A percentile compares a stretch with the other conserved stretches of the same genome.
These are phyloP conservation scores for Taxawa tesnikishii DNA, from an alignment of 2,329 filamentous ascomycete genomes.

Conservation along the genomic window DNA sequence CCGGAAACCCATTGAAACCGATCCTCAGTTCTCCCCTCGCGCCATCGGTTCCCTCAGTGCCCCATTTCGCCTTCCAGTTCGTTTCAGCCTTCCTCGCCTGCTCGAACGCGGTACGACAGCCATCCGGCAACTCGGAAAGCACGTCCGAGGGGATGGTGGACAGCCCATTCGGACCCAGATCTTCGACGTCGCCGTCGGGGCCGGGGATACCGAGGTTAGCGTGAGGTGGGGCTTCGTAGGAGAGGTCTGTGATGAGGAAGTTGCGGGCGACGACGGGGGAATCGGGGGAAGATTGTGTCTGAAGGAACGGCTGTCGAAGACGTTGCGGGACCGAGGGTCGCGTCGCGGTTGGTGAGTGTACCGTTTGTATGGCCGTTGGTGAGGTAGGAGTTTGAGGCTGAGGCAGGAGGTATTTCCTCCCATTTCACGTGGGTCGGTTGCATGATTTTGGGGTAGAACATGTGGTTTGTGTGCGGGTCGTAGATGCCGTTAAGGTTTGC, in stretches of 20 bases:
- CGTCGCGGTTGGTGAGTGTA: constrained; percentile 11
- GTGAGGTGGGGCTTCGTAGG: constrained; percentile 45
- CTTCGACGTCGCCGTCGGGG: constrained; percentile 38
- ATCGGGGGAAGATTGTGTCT: constrained; percentile 9
- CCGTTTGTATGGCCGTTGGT: constrained; percentile 17
- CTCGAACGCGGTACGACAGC: constrained; percentile 63
- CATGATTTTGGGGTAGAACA: constrained; percentile 79
- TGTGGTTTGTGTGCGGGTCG: constrained; percentile 83
- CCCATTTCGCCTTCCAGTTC: constrained; percentile 66
- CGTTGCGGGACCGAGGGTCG: constrained; percentile 8
- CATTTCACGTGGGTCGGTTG: constrained; percentile 81
- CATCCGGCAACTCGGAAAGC: constrained; percentile 50
- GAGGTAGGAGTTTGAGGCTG: neutral
- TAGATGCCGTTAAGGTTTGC: constrained; percentile 67
- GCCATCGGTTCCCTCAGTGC: constrained; percentile 50
- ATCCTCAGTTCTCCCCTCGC: constrained; percentile 32
- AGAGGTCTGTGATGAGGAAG: constrained; percentile 50
- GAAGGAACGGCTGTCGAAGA: constrained; percentile 15
- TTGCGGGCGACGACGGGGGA: constrained; percentile 43
- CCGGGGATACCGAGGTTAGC: constrained; percentile 49
- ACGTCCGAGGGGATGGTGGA: constrained; percentile 54
- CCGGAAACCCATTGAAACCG: constrained; percentile 36
- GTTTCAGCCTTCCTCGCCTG: constrained; percentile 51
- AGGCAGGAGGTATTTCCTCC: constrained; percentile 49
- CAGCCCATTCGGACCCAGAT: constrained; percentile 44